Conservation (phyloP, 495 filamentous ascomycete species). For the Aspergillus biplanus region DNA sequence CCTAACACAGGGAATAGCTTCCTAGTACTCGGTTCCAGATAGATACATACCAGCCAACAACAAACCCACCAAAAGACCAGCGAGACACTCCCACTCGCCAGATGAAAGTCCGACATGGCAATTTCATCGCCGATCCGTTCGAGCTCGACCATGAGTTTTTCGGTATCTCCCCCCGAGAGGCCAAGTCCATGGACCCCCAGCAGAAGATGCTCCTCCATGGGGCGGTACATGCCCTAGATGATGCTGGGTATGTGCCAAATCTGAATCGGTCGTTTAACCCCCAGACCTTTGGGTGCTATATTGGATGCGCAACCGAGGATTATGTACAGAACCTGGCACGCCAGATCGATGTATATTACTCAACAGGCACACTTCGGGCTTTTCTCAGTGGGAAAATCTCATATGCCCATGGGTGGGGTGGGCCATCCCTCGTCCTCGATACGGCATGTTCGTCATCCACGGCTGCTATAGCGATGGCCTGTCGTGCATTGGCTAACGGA, state of each 20-base stretch:
- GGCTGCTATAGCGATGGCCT: slow-evolving; percentile 58
- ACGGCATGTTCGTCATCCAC: slow-evolving; percentile 73
- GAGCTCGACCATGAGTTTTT: slow-evolving; percentile 37
- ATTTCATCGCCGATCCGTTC: slow-evolving; percentile 35
- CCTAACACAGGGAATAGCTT: too few relatives aligned
- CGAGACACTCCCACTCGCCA: too few relatives aligned
- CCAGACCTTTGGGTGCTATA: slow-evolving; percentile 36
- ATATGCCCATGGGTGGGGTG: slow-evolving; percentile 70
- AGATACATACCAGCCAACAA: slow-evolving; percentile 47
- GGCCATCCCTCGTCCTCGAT: slow-evolving; percentile 72
- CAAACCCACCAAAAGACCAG: too few relatives aligned
- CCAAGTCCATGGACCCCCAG: slow-evolving; percentile 33
- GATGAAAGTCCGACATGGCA: slow-evolving; percentile 41
- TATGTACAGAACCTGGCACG: slow-evolving; percentile 29
- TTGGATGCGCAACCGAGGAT: slow-evolving; percentile 36
- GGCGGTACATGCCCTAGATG: slow-evolving; percentile 42
- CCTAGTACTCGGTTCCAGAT: too few relatives aligned
- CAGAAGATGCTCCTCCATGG: slow-evolving; percentile 33
- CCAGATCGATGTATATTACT: slow-evolving; percentile 28
- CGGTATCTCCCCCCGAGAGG: slow-evolving; percentile 39
- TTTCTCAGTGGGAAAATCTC: slow-evolving; percentile 51
- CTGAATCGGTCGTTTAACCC: slow-evolving; percentile 23
- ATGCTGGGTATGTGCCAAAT: slow-evolving; percentile 30
- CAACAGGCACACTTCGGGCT: slow-evolving; percentile 29
- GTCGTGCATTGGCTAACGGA: slow-evolving; percentile 63